Evolutionary conservation across 768 basidiomycete genomes (phyloP), one percentile per base, ranked within the genome.

Genomic region (Collybiopsis confluens): DNA sequence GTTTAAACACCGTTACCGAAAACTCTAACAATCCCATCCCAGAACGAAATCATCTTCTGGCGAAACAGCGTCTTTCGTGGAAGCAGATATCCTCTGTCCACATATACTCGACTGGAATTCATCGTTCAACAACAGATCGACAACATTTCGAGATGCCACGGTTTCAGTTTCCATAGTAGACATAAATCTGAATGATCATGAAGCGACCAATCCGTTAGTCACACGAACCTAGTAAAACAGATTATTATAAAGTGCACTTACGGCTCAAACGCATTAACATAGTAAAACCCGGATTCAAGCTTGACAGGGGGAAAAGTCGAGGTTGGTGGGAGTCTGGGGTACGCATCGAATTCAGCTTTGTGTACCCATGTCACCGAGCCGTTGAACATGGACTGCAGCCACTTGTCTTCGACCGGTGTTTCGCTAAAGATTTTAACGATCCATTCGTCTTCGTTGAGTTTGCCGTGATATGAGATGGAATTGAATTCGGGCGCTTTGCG

Each of bases 121-220:
- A 28, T 92, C 88, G 30, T 80, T 76, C 20, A 94, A 71, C 18
- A 93, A 74, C 23, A 90, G 71, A 61, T 92, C 91, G 44, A 92
- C 90, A 36, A 88, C 76, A 65, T 95, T 94, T 28, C 92, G 82
- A 1, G 90, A 82, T 0, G 90, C 78, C 28, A 96, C 67, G 0
- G 90, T 92, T 69, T 94, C 86, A 0, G 93, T 95, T 68, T 98
- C 95, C 95, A 98, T 97, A 5, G 92, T 92, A 13, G 86, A 90
- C 43, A 94, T 88, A 61, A 92, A 81, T 28, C 89, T 90, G 56
- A 9, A 57, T 42, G 51, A 24, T 36, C 46, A 45, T 52, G 42
- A 56, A 36, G 42, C 20, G 38, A n/a, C n/a, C n/a, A n/a, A n/a
- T n/a, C n/a, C n/a, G n/a, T n/a, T n/a, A n/a, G n/a, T n/a, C n/a